Base-by-base conservation (phyloP, 2,329 filamentous ascomycete genomes). In the Microsporum canis region DNA sequence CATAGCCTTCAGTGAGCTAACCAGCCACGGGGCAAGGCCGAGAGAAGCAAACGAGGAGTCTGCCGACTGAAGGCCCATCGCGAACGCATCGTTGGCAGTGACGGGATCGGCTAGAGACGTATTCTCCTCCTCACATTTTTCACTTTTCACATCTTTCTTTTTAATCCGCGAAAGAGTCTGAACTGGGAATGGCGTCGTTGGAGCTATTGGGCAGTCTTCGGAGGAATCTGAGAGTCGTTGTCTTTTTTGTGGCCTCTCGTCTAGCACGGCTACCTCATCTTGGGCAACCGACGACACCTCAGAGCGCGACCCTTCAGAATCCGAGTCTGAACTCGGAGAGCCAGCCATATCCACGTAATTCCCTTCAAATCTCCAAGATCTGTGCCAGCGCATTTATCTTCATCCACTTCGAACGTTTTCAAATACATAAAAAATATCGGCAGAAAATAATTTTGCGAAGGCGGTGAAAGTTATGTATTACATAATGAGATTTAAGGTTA, bases 11-110 rank as follows among this genome's bases (percentile, higher is more conserved):
- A 99, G 79, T 0, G 92, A 92, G 63, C 86, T 84, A 1, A 95
- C 86, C 3, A 99, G 84, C 94, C 94, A 99, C 72, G 89, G 89
- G 41, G 84, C 82, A 51, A 96, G 85, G 58, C 83, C 79, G 58
- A 96, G 76, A 8, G 84, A 82, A 17, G 85, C 82, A 71, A 96
- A 96, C 17, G 74, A 76, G 57, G 73, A 75, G 60, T 70, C 66
- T 2, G 69, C 71, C 77, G 70, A 84, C 80, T 69, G 68, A 17
- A 75, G 64, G 5, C 73, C 72, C 36, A 75, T 71, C 33, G 59
- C 64, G 31, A 75, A 67, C 3, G 75, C 75, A 69, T 76, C 74
- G 59, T 68, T 68, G 17, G 73, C 76, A 14, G 72, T 67, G 0
- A 76, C 70, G 1, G 74, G 75, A 29, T 74, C 71, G 29, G 59